Conservation (phyloP, 768 basidiomycete species). For the Leccinum barrowsii region DNA sequence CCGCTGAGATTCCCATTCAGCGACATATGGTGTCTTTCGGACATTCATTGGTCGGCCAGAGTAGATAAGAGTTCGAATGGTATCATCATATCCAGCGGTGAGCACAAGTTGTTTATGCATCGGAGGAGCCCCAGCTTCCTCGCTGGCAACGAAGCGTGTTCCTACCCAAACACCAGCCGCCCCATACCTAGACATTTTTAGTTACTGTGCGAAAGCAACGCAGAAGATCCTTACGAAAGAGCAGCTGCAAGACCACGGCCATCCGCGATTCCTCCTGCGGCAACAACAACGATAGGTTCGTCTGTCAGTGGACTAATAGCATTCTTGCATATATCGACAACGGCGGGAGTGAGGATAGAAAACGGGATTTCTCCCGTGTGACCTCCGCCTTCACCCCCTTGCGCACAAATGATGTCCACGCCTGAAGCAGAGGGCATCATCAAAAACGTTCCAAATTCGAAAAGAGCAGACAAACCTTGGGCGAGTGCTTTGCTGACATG, state of each 20-base stretch:
- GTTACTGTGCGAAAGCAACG: neutral
- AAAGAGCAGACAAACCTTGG: slow-evolving; percentile 41
- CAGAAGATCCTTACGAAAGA: slow-evolving; percentile 46
- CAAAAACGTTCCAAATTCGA: neutral
- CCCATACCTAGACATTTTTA: slow-evolving; percentile 53
- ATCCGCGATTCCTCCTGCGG: slow-evolving; percentile 82
- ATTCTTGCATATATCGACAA: slow-evolving; percentile 73
- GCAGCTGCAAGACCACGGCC: slow-evolving; percentile 77
- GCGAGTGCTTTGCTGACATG: slow-evolving; percentile 74
- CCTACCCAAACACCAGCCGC: slow-evolving; percentile 88
- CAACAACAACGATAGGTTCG: slow-evolving; percentile 71
- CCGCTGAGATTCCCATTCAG: slow-evolving; percentile 68
- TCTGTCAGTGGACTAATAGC: slow-evolving; percentile 75
- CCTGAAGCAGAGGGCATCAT: slow-evolving; percentile 35
- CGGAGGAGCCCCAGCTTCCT: slow-evolving; percentile 75
- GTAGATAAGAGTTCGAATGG: slow-evolving; percentile 67
- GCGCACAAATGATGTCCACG: slow-evolving; percentile 89
- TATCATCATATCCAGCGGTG: slow-evolving; percentile 73
- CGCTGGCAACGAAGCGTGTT: slow-evolving; percentile 81
- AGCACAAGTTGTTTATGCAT: slow-evolving; percentile 67
- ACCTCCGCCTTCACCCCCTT: slow-evolving; percentile 85
- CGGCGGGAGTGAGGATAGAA: slow-evolving; percentile 77
- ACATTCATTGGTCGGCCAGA: slow-evolving; percentile 80
- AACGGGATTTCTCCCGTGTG: slow-evolving; percentile 84
- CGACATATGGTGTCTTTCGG: slow-evolving; percentile 75